Base-by-base conservation (phyloP, 1,284 basidiomycete genomes). In the Macrocybe sp. region DNA sequence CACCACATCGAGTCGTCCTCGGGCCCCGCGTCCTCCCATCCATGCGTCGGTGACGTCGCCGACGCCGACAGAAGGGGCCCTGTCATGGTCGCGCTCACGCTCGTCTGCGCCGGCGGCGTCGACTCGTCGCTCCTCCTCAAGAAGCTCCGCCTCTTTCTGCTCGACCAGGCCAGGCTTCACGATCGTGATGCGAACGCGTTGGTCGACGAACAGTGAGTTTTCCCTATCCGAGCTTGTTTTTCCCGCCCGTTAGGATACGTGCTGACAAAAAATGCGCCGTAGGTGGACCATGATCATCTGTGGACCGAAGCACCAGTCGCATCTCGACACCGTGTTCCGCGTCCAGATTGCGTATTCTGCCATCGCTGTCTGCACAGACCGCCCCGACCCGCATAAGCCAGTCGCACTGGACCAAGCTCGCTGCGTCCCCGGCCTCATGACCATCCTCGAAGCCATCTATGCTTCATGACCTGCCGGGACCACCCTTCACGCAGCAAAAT, bases 331-430 rank as follows among this genome's bases (percentile, higher is more conserved):
- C 22, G 22, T 22, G 22, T 87, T 76, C 66, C 78, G 74, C 60
- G 80, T 86, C 10, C 67, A 88, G 83, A 72, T 87, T 37, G 71
- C 68, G 22, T 88, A 88, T 57, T 64, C 63, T 22, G 85, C 83
- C 6, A 70, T 64, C 2, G 81, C 78, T 4, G 72, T 74, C 9
- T 70, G 66, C 29, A 75, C 76, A 6, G 56, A 61, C 6, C 51
- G 53, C 1, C 59, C 66, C 4, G 78, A 81, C 57, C 73, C 77
- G 9, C 70, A 69, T 54, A 68, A 66, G 43, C 81, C 81, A 3
- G 73, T 83, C 7, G 75, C 75, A 2, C 55, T 82, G 44, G 75
- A 80, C 44, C 67, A 70, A 50, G 74, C 71, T 32, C 68, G 63
- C 48, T 68, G 72, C 46, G 67, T 83, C 4, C 77, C 79, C 2